Conservation (phyloP, 768 basidiomycete species). For the Kwoniella sp. region DNA sequence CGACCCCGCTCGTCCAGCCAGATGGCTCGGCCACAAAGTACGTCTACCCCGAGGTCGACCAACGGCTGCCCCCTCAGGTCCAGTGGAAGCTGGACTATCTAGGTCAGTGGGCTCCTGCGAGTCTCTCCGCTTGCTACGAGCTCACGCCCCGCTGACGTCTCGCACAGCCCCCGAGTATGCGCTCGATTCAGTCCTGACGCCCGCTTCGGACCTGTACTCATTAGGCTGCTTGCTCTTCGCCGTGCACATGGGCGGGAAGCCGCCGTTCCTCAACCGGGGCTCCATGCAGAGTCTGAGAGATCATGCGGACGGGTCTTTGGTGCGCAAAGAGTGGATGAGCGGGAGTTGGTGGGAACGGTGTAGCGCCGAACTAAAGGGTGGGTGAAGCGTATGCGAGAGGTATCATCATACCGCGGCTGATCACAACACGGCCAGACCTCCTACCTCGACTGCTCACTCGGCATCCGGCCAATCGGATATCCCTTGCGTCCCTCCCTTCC, state of each 20-base stretch:
- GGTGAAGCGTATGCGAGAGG: slow-evolving; percentile 1
- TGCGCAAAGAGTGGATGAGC: slow-evolving; percentile 40
- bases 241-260: slow-evolving; percentile 79
- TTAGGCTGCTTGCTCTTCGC: slow-evolving; percentile 87
- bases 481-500: slow-evolving; percentile 72
- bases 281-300: slow-evolving; percentile 48
- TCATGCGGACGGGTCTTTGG: slow-evolving; percentile 47
- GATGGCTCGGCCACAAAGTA: slow-evolving; percentile 74
- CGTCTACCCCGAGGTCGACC: slow-evolving; percentile 87
- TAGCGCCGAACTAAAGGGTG: slow-evolving; percentile 43
- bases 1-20: slow-evolving; percentile 66
- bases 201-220: slow-evolving; percentile 78
- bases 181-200: slow-evolving; percentile 76
- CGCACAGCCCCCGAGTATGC: slow-evolving; percentile 83
- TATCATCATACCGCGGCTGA: background rate
- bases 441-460: slow-evolving; percentile 76
- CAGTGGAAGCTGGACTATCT: slow-evolving; percentile 95
- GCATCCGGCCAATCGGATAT: slow-evolving; percentile 66
- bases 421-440: slow-evolving; percentile 57
- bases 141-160: background rate
- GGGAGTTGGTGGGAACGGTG: slow-evolving; percentile 43
- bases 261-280: slow-evolving; percentile 79
- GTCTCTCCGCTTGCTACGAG: background rate
- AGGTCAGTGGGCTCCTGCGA: slow-evolving; percentile 59
- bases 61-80: slow-evolving; percentile 68